Evolutionary conservation across 495 filamentous ascomycete species (phyloP), one percentile per base, ranked within the genome.

Genomic region (Aspergillus hancockii): DNA sequence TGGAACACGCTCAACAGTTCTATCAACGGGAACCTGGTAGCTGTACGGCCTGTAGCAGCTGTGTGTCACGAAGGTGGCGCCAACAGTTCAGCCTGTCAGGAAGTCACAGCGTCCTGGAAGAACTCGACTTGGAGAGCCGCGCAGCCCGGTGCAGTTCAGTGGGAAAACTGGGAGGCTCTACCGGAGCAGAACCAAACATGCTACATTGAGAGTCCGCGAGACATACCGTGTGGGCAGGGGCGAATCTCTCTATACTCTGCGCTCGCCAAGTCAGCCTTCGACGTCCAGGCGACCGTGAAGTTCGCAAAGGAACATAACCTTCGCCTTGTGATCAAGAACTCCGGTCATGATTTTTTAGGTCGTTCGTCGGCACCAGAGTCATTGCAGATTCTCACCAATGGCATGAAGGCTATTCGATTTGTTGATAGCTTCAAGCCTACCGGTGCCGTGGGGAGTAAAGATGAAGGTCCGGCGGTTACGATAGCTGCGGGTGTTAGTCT

Each of bases 401-500:
- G 76, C 23, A 63, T 88, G 19, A 81, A 82, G 55, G 30, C 62
- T 25, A 74, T 78, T 31, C 8, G 66, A 1, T 63, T 75, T 49
- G 54, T 70, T 21, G 58, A 68, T 49, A 30, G 68, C 28, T 75
- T 75, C 53, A 56, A 62, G 2, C 71, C 69, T 2, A 51, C 25
- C 4, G 63, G 65, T 31, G 62, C 60, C 19, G 55, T 54, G 1
- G 40, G 49, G 32, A 43, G 54, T 32, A 60, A 23, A 19, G 14
- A 36, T 16, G 63, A 62, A 13, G 81, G 82, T 0, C 68, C 72
- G 1, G 81, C 80, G 13, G 71, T 85, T 50, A 84, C 78, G 49
- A 67, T 84, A 31, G 82, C 75, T 0, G 77, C 85, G 4, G 85
- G 84, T 8, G 77, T 85, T n/a, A 65, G 78, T 28, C 74, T 77